phyloP scores from a whole-genome alignment of 2,329 filamentous ascomycete species.

The Rhinocladiella mackenziei region DNA sequence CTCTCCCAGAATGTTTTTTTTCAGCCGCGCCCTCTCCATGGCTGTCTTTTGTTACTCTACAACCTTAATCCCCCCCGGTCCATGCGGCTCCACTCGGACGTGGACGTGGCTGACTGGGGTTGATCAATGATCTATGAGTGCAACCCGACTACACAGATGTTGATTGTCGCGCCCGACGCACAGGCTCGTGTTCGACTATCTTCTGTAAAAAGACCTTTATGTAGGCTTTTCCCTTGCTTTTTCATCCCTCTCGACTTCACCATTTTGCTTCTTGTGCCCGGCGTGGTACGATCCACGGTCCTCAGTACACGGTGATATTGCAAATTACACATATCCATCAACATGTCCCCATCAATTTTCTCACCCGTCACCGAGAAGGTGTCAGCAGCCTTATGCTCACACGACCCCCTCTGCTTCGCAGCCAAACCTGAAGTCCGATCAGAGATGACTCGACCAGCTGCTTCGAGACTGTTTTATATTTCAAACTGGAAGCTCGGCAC shows the following conservation, averaged over 20 bases:
- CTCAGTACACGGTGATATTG: background rate
- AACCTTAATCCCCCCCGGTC: conserved; percentile 7
- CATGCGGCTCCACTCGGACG: conserved; percentile 3
- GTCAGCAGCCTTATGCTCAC: conserved; percentile 14
- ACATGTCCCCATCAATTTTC: background rate
- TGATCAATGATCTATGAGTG: conserved; percentile 6
- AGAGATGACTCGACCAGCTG: conserved; percentile 6
- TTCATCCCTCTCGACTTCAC: background rate
- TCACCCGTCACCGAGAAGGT: conserved; percentile 5
- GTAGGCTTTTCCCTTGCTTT: conserved; percentile 5
- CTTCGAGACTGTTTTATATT: conserved; percentile 18
- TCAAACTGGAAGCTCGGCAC: conserved; percentile 22
- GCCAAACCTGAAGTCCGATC: conserved; percentile 3
- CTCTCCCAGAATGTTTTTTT: conserved; percentile 6
- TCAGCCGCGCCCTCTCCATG: conserved; percentile 24
- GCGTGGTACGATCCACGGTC: background rate
- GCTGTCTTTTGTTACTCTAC: conserved; percentile 1
- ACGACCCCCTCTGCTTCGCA: conserved; percentile 13
- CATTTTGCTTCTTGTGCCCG: conserved; percentile 4
- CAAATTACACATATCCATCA: background rate
- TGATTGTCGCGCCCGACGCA: conserved; percentile 15
- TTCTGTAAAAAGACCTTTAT: conserved; percentile 11
- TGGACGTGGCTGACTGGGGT: conserved; percentile 22
- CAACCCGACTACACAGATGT: conserved; percentile 4
- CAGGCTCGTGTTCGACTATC: conserved; percentile 6